These are phyloP conservation scores for Colletotrichum camelliae DNA, from an alignment of 2,329 filamentous ascomycete genomes.

Conservation along the genomic window DNA sequence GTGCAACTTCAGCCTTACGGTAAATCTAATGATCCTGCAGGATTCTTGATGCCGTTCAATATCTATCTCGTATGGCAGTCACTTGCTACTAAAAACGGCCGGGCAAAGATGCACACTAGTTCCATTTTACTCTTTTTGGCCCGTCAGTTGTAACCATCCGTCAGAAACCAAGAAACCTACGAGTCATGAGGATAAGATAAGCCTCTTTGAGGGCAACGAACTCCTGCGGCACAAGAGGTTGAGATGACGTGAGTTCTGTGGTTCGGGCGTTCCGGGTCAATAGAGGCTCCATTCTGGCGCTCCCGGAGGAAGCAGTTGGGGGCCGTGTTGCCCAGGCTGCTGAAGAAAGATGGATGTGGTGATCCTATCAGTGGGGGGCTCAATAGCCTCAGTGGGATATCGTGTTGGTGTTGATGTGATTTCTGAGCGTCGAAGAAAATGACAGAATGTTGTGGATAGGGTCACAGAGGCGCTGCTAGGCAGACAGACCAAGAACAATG, in stretches of 20 bases:
- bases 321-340: neutral
- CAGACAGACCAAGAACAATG: neutral
- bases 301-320: neutral
- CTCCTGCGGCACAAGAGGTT: neutral
- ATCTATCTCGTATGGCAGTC: neutral
- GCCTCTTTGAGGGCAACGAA: neutral
- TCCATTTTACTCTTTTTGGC: neutral
- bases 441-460: neutral
- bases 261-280: neutral
- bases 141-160: neutral
- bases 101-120: neutral
- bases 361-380: neutral
- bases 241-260: neutral
- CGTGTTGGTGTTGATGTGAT: neutral
- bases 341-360: neutral
- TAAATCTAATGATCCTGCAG: neutral
- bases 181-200: neutral
- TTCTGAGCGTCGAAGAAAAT: neutral
- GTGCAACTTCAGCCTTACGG: neutral
- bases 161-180: neutral
- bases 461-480: neutral
- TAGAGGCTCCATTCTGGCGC: neutral
- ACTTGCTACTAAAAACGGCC: neutral
- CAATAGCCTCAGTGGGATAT: neutral
- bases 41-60: neutral